These are phyloP conservation scores for Penicillium soppii DNA, from an alignment of 495 filamentous ascomycete species.

Conservation along the genomic window DNA sequence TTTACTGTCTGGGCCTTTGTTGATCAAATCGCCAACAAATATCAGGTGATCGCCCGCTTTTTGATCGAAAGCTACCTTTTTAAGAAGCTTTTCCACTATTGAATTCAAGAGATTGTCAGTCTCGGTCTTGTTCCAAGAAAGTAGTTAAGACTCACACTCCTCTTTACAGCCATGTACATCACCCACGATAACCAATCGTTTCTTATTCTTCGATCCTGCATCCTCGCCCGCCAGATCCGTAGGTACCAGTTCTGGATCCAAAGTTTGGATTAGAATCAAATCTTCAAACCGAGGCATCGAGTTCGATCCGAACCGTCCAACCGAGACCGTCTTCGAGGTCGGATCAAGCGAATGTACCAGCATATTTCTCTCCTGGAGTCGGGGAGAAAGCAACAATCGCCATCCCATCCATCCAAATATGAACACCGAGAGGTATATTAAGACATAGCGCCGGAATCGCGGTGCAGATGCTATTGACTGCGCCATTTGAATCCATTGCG, in stretches of 20 bases:
- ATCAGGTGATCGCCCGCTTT: constrained; percentile 70
- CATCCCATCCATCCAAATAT: constrained; percentile 39
- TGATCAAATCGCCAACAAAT: constrained; percentile 79
- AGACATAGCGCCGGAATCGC: constrained; percentile 46
- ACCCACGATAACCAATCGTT: constrained; percentile 71
- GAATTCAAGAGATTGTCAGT: not conserved
- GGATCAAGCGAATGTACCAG: constrained; percentile 39
- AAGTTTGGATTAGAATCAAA: constrained; percentile 42
- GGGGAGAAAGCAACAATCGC: constrained; percentile 39
- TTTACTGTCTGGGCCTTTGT: constrained; percentile 81
- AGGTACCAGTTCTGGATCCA: constrained; percentile 42
- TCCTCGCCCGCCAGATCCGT: constrained; percentile 3
- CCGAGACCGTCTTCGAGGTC: constrained; percentile 25
- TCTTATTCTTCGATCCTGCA: constrained; percentile 21
- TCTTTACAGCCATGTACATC: constrained; percentile 86
- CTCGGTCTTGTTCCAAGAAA: not conserved
- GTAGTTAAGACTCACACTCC: constrained; percentile 47
- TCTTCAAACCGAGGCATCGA: constrained; percentile 45
- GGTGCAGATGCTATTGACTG: constrained; percentile 41
- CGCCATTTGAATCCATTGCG: constrained; percentile 31
- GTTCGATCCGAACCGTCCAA: constrained; percentile 51
- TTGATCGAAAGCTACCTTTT: constrained; percentile 62
- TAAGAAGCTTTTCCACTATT: constrained; percentile 62
- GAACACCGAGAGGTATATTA: constrained; percentile 43
- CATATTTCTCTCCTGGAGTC: constrained; percentile 34